phyloP scores from a whole-genome alignment of 441 rosid species.

The Erodium trifolium region DNA sequence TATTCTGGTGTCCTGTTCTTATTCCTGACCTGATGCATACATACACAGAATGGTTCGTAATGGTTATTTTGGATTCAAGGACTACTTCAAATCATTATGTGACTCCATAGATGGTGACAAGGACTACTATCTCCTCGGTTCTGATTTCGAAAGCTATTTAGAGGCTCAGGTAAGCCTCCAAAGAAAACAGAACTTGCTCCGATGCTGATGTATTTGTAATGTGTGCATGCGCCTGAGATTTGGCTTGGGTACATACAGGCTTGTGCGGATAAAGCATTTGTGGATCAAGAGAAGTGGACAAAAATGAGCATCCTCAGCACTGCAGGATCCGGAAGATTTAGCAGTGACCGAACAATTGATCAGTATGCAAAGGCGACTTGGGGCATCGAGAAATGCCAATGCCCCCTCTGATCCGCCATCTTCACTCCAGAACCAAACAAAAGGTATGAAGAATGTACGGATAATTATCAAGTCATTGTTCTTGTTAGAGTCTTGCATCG shows the following conservation, averaged over 20 bases:
- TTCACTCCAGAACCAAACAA: not conserved
- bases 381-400: constrained; percentile 41
- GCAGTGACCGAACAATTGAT: constrained; percentile 42
- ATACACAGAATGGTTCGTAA: constrained; percentile 34
- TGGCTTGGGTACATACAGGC: constrained; percentile 20
- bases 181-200: not conserved
- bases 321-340: constrained; percentile 44
- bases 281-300: constrained; percentile 41
- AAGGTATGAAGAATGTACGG: not conserved
- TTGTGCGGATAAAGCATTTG: constrained; percentile 43
- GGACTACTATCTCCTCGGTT: constrained; percentile 38
- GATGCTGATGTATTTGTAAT: not conserved
- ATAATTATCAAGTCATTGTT: not conserved
- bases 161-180: constrained; percentile 40
- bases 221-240: too few species aligned
- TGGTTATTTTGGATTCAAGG: constrained; percentile 39
- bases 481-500: not conserved
- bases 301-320: constrained; percentile 43
- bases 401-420: constrained; percentile 25
- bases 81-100: constrained; percentile 39
- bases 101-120: constrained; percentile 38
- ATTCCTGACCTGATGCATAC: too few species aligned
- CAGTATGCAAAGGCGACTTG: constrained; percentile 40
- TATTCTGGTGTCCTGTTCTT: too few species aligned
- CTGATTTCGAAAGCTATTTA: constrained; percentile 40